A percentile compares a stretch with the other conserved stretches of the same genome.
Evolutionary conservation across 768 basidiomycete species (phyloP).

Genomic region (Trametes cingulata): DNA sequence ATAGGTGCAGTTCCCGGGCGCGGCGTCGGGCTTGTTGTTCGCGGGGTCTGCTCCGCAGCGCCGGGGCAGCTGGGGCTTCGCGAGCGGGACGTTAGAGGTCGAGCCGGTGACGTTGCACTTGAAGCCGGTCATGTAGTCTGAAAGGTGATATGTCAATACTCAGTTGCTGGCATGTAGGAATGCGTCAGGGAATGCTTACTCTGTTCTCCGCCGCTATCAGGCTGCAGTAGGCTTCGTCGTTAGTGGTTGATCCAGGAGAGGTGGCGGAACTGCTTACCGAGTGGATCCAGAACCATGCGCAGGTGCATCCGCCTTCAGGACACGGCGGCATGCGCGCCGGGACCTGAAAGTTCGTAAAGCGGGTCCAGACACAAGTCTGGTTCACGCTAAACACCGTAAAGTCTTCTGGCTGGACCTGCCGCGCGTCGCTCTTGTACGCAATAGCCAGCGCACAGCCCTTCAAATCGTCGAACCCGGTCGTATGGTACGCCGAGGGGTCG

Average conservation of each 20-base stretch:
- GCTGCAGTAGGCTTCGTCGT: not conserved
- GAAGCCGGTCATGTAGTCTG: slow-evolving; percentile 78
- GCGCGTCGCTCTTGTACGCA: slow-evolving; percentile 66
- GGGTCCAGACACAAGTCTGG: slow-evolving; percentile 71
- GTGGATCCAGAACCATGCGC: slow-evolving; percentile 78
- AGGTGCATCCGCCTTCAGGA: slow-evolving; percentile 63
- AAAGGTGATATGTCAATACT: not conserved
- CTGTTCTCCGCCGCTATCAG: slow-evolving; percentile 60
- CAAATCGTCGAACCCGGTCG: slow-evolving; percentile 52
- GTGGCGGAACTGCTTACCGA: slow-evolving; percentile 37
- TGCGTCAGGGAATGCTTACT: slow-evolving; percentile 39
- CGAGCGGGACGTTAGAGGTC: slow-evolving; percentile 52
- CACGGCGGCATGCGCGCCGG: slow-evolving; percentile 70
- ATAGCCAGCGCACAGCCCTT: slow-evolving; percentile 72
- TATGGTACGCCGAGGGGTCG: slow-evolving; percentile 48
- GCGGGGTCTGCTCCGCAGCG: slow-evolving; percentile 63
- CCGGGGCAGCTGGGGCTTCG: slow-evolving; percentile 57
- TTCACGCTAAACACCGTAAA: slow-evolving; percentile 76
- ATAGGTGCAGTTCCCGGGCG: slow-evolving; percentile 67
- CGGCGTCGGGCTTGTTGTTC: slow-evolving; percentile 43
- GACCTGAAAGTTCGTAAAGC: slow-evolving; percentile 68
- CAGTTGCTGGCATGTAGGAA: too few species aligned
- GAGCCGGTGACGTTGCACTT: slow-evolving; percentile 60
- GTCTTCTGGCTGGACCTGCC: slow-evolving; percentile 60
- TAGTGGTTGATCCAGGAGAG: not conserved